Conservation (phyloP, 352 stramenopile genomes). For the Paralagenidium karlingii region DNA sequence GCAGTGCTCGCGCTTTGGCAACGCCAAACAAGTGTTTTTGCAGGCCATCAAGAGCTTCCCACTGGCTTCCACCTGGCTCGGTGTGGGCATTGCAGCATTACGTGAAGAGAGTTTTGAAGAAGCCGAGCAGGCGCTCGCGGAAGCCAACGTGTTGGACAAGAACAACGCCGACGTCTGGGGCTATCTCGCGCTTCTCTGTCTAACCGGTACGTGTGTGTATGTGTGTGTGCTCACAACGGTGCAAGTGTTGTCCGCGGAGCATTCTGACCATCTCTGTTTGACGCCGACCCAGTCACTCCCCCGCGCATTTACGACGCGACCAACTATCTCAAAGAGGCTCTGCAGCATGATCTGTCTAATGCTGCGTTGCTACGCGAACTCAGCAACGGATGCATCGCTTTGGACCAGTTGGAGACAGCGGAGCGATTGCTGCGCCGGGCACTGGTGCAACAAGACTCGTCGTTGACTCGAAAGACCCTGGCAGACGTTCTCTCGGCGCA, state of each 20-base stretch:
- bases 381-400: constrained; percentile 67
- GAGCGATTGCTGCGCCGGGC: constrained; percentile 53
- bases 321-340: constrained; percentile 24
- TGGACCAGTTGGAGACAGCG: constrained; percentile 61
- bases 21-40: constrained; percentile 41
- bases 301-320: constrained; percentile 4
- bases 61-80: constrained; percentile 63
- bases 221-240: no score
- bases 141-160: constrained; percentile 59
- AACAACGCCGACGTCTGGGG: constrained; percentile 65
- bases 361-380: constrained; percentile 54
- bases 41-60: constrained; percentile 39
- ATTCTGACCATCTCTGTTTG: not conserved
- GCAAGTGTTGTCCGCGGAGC: not conserved
- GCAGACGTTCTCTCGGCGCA: constrained; percentile 66
- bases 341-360: constrained; percentile 48
- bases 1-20: constrained; percentile 43
- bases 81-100: constrained; percentile 52
- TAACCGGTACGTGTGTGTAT: constrained; percentile 10
- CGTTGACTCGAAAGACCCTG: constrained; percentile 59
- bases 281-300: not conserved
- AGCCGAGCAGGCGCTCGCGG: constrained; percentile 44
- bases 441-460: constrained; percentile 55
- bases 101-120: constrained; percentile 47
- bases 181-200: constrained; percentile 45